Evolutionary conservation across 352 stramenopile species (phyloP), one percentile per base, ranked within the genome.

Genomic region (Phytophthora colocasiae): DNA sequence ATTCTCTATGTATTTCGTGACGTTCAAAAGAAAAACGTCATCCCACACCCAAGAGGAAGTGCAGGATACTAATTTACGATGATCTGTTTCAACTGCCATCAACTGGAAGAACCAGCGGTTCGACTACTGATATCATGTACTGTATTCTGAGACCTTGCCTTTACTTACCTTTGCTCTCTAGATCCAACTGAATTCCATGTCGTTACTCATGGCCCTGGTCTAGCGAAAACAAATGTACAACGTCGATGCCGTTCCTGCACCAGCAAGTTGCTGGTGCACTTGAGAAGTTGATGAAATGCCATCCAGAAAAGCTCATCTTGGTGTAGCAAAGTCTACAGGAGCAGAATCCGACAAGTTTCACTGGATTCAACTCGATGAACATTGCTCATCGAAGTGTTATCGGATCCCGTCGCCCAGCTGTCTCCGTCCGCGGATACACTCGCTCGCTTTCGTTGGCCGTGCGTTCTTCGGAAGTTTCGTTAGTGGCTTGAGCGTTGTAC

Each of bases 1-100:
- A 49, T 72, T n/a, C 26, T 73, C 6, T 75, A 63, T 36, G 55
- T 75, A 2, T 78, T 78, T 31, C 65, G 65, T 26, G 68, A 58
- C 14, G 67, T 69, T 44, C 43, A 75, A 34, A 78, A 76, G 71
- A 72, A 71, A 40, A 61, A 46, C 43, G 53, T 66, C 6, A 38
- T 73, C 41, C 58, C 63, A 10, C 53, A 66, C 34, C 55, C 66
- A 22, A 40, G 48, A 6, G 53, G 53, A 24, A 67, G 56, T 29
- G 43, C 32, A 22, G 47, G 27, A 48, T 65, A 63, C 26, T 61
- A 69, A 29, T 27, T 38, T 57, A 48, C 15, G 51, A 49, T 52
- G 58, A 63, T 36, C 31, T n/a, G 24, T 5, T 22, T 22, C 22
- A 22, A 19, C 19, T 19, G 19, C 19, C 22, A 2, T 22, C 22